A percentile compares a stretch with the other conserved stretches of the same genome.
phyloP scores from a whole-genome alignment of 495 filamentous ascomycete species.

The Daldinia bambusicola region DNA sequence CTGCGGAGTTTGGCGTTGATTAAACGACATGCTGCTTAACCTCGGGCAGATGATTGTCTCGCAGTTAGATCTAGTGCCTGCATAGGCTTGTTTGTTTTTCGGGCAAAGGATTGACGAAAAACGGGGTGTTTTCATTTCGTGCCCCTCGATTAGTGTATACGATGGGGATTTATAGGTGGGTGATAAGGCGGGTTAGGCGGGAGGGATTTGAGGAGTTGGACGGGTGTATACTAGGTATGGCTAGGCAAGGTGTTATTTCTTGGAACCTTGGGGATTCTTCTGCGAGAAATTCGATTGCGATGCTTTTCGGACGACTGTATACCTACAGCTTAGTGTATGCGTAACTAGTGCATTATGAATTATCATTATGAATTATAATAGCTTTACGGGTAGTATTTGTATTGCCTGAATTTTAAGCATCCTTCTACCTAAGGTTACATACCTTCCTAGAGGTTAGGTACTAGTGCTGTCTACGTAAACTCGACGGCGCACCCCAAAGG shows the following conservation, averaged over 20 bases:
- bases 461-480: too few species aligned
- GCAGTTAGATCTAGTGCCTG: slow-evolving; percentile 34
- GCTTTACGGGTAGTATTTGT: neutral
- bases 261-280: neutral
- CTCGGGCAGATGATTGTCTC: slow-evolving; percentile 2
- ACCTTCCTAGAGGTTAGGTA: too few species aligned
- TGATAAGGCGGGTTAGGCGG: slow-evolving; percentile 7
- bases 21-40: slow-evolving; percentile 4
- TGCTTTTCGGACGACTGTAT: slow-evolving; percentile 1
- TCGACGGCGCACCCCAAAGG: too few species aligned
- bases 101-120: slow-evolving; percentile 15
- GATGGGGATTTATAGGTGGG: slow-evolving; percentile 21
- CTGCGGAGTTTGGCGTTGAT: slow-evolving; percentile 40
- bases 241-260: slow-evolving; percentile 6
- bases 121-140: slow-evolving; percentile 9
- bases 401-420: neutral
- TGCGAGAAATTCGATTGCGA: slow-evolving; percentile 6
- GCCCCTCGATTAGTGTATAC: slow-evolving; percentile 7
- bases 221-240: slow-evolving; percentile 39
- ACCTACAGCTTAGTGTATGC: neutral
- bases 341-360: neutral
- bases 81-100: slow-evolving; percentile 31
- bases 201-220: slow-evolving; percentile 11
- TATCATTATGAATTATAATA: slow-evolving; percentile 6
- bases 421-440: too few species aligned